Conservation (phyloP, 2,329 filamentous ascomycete species). For the Paraconiothyrium sp. region DNA sequence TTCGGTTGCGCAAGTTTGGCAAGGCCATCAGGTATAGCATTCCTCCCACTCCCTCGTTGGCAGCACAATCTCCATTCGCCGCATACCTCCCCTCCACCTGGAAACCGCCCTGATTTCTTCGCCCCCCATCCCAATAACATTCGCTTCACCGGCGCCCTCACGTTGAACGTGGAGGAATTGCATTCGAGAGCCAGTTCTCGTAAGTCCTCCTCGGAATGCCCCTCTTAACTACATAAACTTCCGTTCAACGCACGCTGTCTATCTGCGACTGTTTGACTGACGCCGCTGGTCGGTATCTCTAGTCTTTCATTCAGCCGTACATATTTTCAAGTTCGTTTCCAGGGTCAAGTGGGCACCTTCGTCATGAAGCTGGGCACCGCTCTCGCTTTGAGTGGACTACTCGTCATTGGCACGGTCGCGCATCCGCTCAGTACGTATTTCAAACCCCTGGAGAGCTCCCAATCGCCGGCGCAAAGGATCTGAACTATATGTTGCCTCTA, state of each 20-base stretch:
- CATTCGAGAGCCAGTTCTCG: conserved; percentile 26
- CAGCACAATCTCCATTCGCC: conserved; percentile 10
- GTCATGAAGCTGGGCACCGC: conserved; percentile 57
- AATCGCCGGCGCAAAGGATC: neutral
- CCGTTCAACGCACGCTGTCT: neutral
- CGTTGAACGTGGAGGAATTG: conserved; percentile 21
- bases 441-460: neutral
- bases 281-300: conserved; percentile 29
- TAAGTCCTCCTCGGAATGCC: conserved; percentile 16
- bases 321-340: conserved; percentile 26
- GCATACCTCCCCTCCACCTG: conserved; percentile 21
- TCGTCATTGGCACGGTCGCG: conserved; percentile 56
- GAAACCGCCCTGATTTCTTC: conserved; percentile 27
- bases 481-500: neutral
- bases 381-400: conserved; percentile 43
- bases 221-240: neutral
- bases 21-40: conserved; percentile 14
- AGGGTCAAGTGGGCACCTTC: conserved; percentile 13
- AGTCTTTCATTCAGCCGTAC: conserved; percentile 31
- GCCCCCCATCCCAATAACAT: conserved; percentile 40
- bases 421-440: conserved; percentile 52
- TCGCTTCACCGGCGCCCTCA: conserved; percentile 32
- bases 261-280: conserved; percentile 21
- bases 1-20: conserved; percentile 9
- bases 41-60: conserved; percentile 14